These are phyloP conservation scores for Starmera stellimalicola DNA, from an alignment of 1,139 yeast species.

Conservation along the genomic window DNA sequence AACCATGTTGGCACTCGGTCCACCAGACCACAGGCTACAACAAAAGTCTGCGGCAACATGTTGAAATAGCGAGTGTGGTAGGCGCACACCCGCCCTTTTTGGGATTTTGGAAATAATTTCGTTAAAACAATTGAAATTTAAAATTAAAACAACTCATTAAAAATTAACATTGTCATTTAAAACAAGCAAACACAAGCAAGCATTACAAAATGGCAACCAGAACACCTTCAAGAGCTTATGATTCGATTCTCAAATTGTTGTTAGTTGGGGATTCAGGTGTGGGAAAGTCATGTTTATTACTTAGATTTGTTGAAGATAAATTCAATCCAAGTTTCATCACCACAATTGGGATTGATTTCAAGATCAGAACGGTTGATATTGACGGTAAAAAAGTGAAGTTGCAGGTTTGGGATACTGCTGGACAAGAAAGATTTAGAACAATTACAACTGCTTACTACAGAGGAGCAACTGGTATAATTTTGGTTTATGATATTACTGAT, in stretches of 20 bases:
- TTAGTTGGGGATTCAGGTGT: conserved; percentile 97
- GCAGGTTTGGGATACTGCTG: conserved; percentile 99
- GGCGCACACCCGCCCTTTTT: too few relatives aligned
- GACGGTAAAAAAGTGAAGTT: conserved; percentile 89
- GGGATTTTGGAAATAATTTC: neutral
- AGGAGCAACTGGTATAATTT: conserved; percentile 96
- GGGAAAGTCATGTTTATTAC: conserved; percentile 89
- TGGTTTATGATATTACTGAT: conserved; percentile 94
- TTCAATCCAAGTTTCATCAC: conserved; percentile 95
- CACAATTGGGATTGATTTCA: conserved; percentile 96
- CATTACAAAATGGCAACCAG: conserved; percentile 37
- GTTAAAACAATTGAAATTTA: neutral
- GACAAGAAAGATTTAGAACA: conserved; percentile 96
- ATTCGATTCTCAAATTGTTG: conserved; percentile 86
- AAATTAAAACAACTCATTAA: neutral
- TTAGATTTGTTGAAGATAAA: conserved; percentile 94
- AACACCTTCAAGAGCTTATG: conserved; percentile 74
- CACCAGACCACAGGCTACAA: too few relatives aligned
- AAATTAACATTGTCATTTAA: too few relatives aligned
- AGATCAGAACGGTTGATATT: conserved; percentile 90
- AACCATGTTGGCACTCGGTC: too few relatives aligned
- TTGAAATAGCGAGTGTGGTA: too few relatives aligned
- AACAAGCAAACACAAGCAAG: too few relatives aligned
- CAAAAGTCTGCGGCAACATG: too few relatives aligned
- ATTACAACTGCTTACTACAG: conserved; percentile 97